Evolutionary conservation across 306 rosid genomes (phyloP), one percentile per base, ranked within the genome.

Genomic region (Abrus pulchellus): DNA sequence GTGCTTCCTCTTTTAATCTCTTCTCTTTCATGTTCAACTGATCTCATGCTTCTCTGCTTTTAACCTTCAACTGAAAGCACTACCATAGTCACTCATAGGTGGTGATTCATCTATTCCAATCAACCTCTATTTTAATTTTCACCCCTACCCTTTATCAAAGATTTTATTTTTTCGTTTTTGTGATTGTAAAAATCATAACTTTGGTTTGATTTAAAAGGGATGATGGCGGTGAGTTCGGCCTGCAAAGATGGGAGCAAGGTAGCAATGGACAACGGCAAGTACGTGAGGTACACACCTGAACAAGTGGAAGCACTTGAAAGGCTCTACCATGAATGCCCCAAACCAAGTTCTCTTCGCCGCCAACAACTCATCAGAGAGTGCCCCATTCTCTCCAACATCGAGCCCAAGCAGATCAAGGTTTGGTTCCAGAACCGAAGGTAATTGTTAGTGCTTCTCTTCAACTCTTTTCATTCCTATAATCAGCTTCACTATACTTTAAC

Each of bases 351-450:
- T 78, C 84, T 95, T 14, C 98, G 99, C 54, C 98, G 99, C 79
- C 99, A 93, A 50, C 99, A 95, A 77, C 94, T 95, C 44, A 93
- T 95, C 45, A 87, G 99, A 67, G 99, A 95, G 55, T 95, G 99
- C 53, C 96, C 99, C 41, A 95, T 95, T 83, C 99, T 95, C 80
- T 93, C 97, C 75, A 83, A 95, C 81, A 95, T 95, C 75, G 99
- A 95, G 76, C 94, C 98, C 6, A 95, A 93, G 69, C 99, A 95
- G 97, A 90, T 95, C 97, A 95, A 95, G 78, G 99, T 95, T 80
- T 95, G 99, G 99, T 95, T 95, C 76, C 99, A 95, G 70, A 95
- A 95, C 75, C 85, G 99, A 73, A 91, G 99, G 99, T 94, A 64
- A 63, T 4, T 57, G 5, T 28, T 34, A 5, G 1, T 60, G 6